Base-by-base conservation (phyloP, 192 early-diverging fungal genomes). In the Podila horticola region DNA sequence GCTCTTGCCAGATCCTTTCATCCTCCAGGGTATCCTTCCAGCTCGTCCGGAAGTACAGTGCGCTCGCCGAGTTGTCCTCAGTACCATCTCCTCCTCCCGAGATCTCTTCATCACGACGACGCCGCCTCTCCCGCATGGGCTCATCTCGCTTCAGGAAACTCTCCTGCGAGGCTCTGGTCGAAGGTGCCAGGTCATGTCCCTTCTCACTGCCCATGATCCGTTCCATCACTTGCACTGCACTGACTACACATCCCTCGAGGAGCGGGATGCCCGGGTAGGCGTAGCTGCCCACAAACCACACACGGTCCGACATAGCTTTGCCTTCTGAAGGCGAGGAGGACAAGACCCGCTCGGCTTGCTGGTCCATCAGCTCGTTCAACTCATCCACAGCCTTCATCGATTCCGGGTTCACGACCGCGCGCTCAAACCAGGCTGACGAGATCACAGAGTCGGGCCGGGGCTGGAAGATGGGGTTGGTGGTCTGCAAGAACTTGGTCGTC, bases 241-340 rank as follows among this genome's bases (percentile, higher is more conserved):
- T 84, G 20, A 87, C 82, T 36, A 91, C 90, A 48, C 90, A 91
- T 1, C 90, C 90, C 45, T 91, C 90, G 5, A 91, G 71, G 26
- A 91, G 72, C 10, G 89, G 90, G 29, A 91, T 85, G 31, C 90
- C 90, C 1, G 89, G 90, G 66, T 87, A 83, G 11, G 86, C 83
- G 58, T 91, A 91, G 10, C 86, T 75, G 36, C 90, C 90, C 5
- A 90, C 90, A 29, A 90, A 67, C 85, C 86, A 90, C n/a, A 90
- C 62, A 4, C 73, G 72, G 26, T 70, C 51, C 22, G 74, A 60
- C 22, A 85, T 82, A 4, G 65, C 45, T 0, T 66, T 28, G 31
- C 20, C 24, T 26, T 31, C n/a, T 8, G 19, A 6, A 4, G 45
- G 10, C 15, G 24, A 19, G 0, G 69, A 33, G 8, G 50, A 73